Evolutionary conservation across 148 eudicot species (phyloP), one percentile per base, ranked within the genome.

Genomic region (Salicornia ramosissima): DNA sequence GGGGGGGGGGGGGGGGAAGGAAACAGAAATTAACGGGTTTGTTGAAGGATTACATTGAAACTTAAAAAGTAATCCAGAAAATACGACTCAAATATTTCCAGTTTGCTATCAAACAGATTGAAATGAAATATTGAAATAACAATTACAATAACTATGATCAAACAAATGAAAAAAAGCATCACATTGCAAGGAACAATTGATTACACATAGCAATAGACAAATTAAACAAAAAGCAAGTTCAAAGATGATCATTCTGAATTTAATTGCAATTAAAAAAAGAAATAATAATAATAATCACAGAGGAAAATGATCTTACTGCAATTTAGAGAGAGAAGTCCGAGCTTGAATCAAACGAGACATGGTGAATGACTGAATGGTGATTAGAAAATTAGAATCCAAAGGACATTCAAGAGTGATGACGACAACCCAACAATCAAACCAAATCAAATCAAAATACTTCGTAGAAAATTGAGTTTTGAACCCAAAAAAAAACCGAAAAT

Each of bases 271-370:
- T 2, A 40, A 19, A 1, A 9, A 30, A 50, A 67, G 34, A 18
- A 31, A 21, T 16, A 19, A 30, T 14, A 26, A 54, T 10, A 21
- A 7, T 30, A 34, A 67, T 22, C 2, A 52, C 22, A 13, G 29
- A 62, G 40, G 31, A n/a, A 52, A 10, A 33, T 40, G 58, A 64
- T 62, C 80, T 49, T 69, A 86, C 86, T 70, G 58, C 69, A 80
- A 56, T 76, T 73, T 78, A 70, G 81, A 84, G 58, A 80, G 75
- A 55, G 74, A 74, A 29, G 25, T 49, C 25, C 80, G 79, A 15
- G 81, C 77, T 11, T 78, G 75, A 65, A 86, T 82, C 68, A 84
- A 71, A 51, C 90, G 87, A 56, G 82, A 86, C 90, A 86, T 86
- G 70, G 45, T 46, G 67, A 10, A n/a, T n/a, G n/a, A n/a, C n/a